Percentiles rank a stretch among this genome's conserved stretches.
Evolutionary conservation across 2,329 filamentous ascomycete genomes (phyloP).

Genomic region (Sporothrix phasma): DNA sequence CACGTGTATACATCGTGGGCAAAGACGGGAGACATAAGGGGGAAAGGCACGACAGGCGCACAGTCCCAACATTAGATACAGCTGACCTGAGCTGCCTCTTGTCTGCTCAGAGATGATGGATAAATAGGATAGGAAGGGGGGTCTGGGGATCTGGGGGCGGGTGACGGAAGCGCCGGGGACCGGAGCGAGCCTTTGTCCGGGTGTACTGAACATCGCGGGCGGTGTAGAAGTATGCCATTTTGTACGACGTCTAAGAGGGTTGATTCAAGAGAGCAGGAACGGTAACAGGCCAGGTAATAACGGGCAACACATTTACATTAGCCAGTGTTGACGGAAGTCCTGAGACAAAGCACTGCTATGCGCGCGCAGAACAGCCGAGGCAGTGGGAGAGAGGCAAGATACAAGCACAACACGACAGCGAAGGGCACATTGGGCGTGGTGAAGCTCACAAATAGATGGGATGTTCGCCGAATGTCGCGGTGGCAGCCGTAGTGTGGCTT

Average conservation of each 20-base stretch:
- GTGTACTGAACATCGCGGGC: neutral
- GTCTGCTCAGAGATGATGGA: neutral
- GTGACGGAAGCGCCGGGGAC: neutral
- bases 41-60: neutral
- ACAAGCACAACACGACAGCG: neutral
- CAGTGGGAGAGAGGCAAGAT: too few relatives aligned
- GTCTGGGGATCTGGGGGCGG: neutral
- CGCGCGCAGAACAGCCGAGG: too few relatives aligned
- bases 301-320: neutral
- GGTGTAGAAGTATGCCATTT: too few relatives aligned
- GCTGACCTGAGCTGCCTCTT: too few relatives aligned
- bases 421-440: neutral
- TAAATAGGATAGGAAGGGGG: neutral
- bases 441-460: neutral
- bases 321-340: neutral
- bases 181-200: neutral
- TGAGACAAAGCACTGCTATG: neutral
- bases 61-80: too few relatives aligned
- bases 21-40: neutral
- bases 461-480: neutral
- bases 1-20: neutral
- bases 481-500: neutral
- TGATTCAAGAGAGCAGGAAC: neutral
- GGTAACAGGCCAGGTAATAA: neutral
- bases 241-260: neutral